Percentiles rank a stretch among this genome's conserved stretches.
Conservation (phyloP, 768 basidiomycete species). For the Strobilomyces dryophilus region DNA sequence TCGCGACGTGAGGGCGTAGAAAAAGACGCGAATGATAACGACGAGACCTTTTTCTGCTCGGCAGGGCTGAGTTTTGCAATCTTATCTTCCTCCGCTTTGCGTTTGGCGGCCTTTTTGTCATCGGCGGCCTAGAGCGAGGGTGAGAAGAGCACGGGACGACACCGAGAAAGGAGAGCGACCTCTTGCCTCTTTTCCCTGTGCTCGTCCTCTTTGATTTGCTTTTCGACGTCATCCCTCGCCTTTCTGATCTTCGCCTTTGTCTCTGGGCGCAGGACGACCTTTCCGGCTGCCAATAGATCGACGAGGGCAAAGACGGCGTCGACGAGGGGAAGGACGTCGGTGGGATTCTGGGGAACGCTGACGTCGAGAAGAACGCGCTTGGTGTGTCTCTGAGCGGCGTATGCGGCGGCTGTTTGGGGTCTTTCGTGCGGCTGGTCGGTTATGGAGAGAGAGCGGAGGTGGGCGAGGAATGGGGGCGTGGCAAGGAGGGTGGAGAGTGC, state of each 20-base stretch:
- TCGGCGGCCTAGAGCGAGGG: slow-evolving; percentile 44
- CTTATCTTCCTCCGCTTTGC: slow-evolving; percentile 68
- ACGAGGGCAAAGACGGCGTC: slow-evolving; percentile 69
- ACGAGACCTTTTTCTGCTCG: slow-evolving; percentile 75
- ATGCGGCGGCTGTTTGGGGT: slow-evolving; percentile 49
- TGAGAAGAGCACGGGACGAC: not conserved
- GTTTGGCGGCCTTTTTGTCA: slow-evolving; percentile 68
- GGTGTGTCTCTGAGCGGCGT: slow-evolving; percentile 38
- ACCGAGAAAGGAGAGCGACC: slow-evolving; percentile 31
- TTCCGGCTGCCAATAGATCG: slow-evolving; percentile 51
- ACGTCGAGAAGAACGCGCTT: slow-evolving; percentile 77
- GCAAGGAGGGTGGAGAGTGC: slow-evolving; percentile 56
- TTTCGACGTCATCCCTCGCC: slow-evolving; percentile 67
- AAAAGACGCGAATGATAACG: not conserved
- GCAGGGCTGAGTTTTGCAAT: slow-evolving; percentile 68
- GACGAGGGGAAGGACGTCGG: slow-evolving; percentile 53
- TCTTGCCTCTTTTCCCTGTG: slow-evolving; percentile 69
- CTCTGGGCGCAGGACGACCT: slow-evolving; percentile 70
- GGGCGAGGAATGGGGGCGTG: slow-evolving; percentile 59
- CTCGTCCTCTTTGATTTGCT: slow-evolving; percentile 62
- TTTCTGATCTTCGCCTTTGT: slow-evolving; percentile 74
- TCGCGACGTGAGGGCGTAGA: not conserved
- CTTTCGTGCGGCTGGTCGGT: slow-evolving; percentile 82
- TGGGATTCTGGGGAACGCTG: slow-evolving; percentile 43
- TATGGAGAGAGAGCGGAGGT: slow-evolving; percentile 85